Evolutionary conservation across 768 basidiomycete species (phyloP).

Genomic region (Rhizopogon vinicolor): DNA sequence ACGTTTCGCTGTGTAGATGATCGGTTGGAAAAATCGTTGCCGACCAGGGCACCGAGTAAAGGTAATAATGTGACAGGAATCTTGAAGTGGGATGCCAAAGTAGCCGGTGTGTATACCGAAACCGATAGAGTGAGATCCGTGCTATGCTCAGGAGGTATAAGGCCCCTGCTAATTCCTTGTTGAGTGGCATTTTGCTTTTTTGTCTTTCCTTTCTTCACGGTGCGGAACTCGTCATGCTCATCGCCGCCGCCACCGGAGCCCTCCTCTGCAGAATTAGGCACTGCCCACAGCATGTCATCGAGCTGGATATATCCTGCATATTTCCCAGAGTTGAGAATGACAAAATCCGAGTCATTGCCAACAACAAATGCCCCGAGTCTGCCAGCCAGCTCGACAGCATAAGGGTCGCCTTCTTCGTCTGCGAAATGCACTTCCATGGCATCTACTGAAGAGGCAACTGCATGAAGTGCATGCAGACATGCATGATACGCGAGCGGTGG

Average conservation of each 20-base stretch:
- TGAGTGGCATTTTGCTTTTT: conserved; percentile 37
- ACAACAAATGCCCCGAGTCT: conserved; percentile 69
- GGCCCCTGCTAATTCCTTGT: conserved; percentile 20
- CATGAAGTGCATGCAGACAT: conserved; percentile 52
- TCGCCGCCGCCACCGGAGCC: conserved; percentile 18
- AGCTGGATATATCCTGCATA: conserved; percentile 78
- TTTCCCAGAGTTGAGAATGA: conserved; percentile 69
- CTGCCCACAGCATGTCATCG: conserved; percentile 68
- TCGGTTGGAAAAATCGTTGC: conserved; percentile 70
- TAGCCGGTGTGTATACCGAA: conserved; percentile 54
- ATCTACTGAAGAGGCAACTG: conserved; percentile 29
- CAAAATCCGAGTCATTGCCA: conserved; percentile 80
- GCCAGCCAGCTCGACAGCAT: conserved; percentile 79
- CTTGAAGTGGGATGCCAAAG: conserved; percentile 59
- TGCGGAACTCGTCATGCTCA: conserved; percentile 53
- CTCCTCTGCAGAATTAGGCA: conserved; percentile 20
- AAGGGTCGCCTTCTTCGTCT: conserved; percentile 81
- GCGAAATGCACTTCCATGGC: conserved; percentile 61
- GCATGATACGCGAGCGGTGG: conserved; percentile 61
- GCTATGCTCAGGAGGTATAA: conserved; percentile 49
- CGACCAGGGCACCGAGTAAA: conserved; percentile 71
- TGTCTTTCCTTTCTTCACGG: conserved; percentile 48
- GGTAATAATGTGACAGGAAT: conserved; percentile 72
- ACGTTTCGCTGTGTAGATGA: conserved; percentile 45
- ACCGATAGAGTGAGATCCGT: conserved; percentile 47